Conservation (phyloP, 2,329 filamentous ascomycete genomes). For the Saccharata proteae region DNA sequence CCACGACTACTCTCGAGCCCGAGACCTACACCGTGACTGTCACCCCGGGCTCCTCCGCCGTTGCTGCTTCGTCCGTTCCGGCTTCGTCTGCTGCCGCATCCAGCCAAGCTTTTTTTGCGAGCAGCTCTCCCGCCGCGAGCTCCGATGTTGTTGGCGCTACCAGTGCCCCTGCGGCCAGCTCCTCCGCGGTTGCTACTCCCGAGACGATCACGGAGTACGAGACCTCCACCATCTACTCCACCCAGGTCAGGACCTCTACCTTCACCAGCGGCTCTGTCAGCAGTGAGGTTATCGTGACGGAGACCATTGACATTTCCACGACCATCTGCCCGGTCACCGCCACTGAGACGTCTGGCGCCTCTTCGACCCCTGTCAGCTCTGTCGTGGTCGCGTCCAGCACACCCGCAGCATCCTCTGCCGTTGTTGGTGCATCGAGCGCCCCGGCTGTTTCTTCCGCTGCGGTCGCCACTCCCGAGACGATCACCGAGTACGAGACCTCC, state of each 20-base stretch:
- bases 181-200: not conserved
- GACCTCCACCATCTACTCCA: constrained; percentile 2
- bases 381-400: too few species aligned
- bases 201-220: not conserved
- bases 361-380: not conserved
- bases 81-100: not conserved
- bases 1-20: too few species aligned
- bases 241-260: not conserved
- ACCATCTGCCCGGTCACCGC: constrained; percentile 3
- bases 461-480: not conserved
- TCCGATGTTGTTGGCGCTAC: constrained; percentile 1
- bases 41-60: not conserved
- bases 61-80: not conserved
- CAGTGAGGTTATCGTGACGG: not conserved
- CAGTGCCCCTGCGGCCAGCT: not conserved
- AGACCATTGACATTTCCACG: not conserved
- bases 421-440: constrained; percentile 7
- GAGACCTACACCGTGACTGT: not conserved
- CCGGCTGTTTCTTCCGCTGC: constrained; percentile 3
- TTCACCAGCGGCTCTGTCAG: not conserved
- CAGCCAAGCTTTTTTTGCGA: not conserved
- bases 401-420: too few species aligned
- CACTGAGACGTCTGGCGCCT: not conserved
- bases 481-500: not conserved
- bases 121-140: not conserved